A percentile compares a stretch with the other conserved stretches of the same genome.
Evolutionary conservation across 768 basidiomycete species (phyloP).

Genomic region (Daedaleopsis sinensis): DNA sequence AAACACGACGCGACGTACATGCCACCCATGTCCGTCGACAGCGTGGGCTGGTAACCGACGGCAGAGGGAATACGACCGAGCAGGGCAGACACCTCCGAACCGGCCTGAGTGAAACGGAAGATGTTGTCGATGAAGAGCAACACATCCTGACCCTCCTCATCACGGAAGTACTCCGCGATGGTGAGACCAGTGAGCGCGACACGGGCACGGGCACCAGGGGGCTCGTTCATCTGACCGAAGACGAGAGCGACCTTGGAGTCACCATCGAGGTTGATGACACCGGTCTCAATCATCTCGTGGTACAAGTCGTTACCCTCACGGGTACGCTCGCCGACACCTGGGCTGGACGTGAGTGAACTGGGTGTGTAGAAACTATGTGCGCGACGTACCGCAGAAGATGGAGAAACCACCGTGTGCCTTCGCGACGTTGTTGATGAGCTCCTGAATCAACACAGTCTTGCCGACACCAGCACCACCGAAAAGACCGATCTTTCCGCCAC

Average conservation of each 20-base stretch:
- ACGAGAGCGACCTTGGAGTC: constrained; percentile 99
- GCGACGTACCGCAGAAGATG: constrained; percentile 86
- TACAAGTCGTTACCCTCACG: constrained; percentile 99
- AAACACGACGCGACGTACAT: constrained; percentile 61
- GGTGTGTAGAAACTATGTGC: neutral
- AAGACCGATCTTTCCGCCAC: constrained; percentile 99
- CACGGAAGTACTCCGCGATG: constrained; percentile 99
- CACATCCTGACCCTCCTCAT: constrained; percentile 99
- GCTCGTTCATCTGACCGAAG: constrained; percentile 99
- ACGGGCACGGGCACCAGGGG: constrained; percentile 99
- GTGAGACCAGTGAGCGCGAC: constrained; percentile 99
- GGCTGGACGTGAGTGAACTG: neutral
- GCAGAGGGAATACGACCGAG: constrained; percentile 99
- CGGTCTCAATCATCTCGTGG: constrained; percentile 99
- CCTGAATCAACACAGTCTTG: constrained; percentile 99
- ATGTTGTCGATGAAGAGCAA: constrained; percentile 99
- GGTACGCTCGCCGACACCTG: constrained; percentile 98
- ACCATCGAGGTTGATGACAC: constrained; percentile 99
- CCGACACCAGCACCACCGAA: constrained; percentile 99
- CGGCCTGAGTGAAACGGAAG: constrained; percentile 99
- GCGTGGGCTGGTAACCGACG: constrained; percentile 99
- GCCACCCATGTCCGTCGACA: constrained; percentile 99
- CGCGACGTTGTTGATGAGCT: constrained; percentile 99
- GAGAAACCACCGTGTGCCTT: constrained; percentile 99
- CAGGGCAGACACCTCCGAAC: constrained; percentile 99